Conservation (phyloP, 768 basidiomycete species). For the Suillus sp. region DNA sequence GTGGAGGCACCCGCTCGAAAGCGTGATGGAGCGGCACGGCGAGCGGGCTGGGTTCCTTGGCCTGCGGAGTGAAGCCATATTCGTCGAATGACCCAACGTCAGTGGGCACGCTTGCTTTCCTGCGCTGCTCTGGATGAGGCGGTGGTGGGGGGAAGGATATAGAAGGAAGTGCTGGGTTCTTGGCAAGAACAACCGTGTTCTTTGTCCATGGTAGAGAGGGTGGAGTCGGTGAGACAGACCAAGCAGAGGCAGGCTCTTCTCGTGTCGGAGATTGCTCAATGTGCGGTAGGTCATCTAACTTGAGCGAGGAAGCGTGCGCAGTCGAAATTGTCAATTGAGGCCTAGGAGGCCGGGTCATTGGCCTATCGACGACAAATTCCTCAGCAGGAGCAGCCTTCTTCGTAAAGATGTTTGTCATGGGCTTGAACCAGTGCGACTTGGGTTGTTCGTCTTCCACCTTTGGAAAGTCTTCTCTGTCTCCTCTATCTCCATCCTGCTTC, state of each 20-base stretch:
- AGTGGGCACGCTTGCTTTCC: constrained; percentile 39
- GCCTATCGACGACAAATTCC: constrained; percentile 26
- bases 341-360: constrained; percentile 21
- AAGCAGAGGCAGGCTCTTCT: constrained; percentile 30
- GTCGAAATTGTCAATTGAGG: constrained; percentile 47
- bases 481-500: constrained; percentile 35
- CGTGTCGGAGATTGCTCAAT: constrained; percentile 31
- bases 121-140: constrained; percentile 32
- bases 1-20: constrained; percentile 30
- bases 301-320: constrained; percentile 38
- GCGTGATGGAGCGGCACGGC: constrained; percentile 47
- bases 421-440: constrained; percentile 39
- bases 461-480: constrained; percentile 26
- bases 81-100: constrained; percentile 35
- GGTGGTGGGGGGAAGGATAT: constrained; percentile 36
- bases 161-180: constrained; percentile 39
- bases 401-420: constrained; percentile 33
- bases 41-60: constrained; percentile 28
- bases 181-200: constrained; percentile 20
- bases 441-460: constrained; percentile 25
- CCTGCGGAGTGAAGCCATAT: constrained; percentile 25
- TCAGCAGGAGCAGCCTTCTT: constrained; percentile 22
- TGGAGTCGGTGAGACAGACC: constrained; percentile 36
- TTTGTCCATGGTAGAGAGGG: constrained; percentile 30
- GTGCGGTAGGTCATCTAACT: constrained; percentile 27